Base-by-base conservation (phyloP, 495 filamentous ascomycete species). In the Trichoderma virens region DNA sequence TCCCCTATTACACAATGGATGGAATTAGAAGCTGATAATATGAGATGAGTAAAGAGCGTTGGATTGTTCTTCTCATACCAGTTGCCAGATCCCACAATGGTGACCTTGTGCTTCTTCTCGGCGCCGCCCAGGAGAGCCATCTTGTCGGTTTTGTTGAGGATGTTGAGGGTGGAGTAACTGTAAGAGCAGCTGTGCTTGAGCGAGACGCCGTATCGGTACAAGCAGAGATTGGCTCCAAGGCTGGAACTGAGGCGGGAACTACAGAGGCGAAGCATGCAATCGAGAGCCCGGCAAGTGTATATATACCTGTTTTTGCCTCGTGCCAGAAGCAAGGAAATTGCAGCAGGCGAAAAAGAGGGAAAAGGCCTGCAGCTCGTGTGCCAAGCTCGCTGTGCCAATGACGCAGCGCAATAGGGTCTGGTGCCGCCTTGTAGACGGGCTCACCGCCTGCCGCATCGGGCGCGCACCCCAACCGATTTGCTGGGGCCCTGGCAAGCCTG, bases 81-180 rank as follows among this genome's bases (percentile, higher is more conserved):
- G 75, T 99, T 99, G 66, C 95, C 95, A 61, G 92, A 97, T 47
- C 95, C 95, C 32, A 99, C 85, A 34, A 99, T 86, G 25, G 91
- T 89, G 67, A 99, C 90, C 82, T 92, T 96, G 83, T 97, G 95
- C 76, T 90, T 94, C 75, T 83, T 86, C 66, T 67, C 68, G 65
- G 71, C 62, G 63, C 70, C 31, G 61, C 73, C 69, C 66, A 75
- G 54, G 51, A 74, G 28, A 9, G 54, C 23, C 63, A 65, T 65
- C 34, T 38, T 60, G 63, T 6, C 35, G 20, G 61, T 31, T n/a
- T n/a, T 4, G 61, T 47, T 47, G 43, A n/a, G 34, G 34, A 6
- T 31, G 61, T 20, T 41, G 35, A 23, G 14, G 27, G 61, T 7
- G 34, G 35, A 62, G 34, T 30, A 62, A 23, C 28, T 64, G 45